A percentile compares a stretch with the other conserved stretches of the same genome.
Evolutionary conservation across 1,139 yeast species (phyloP).

Genomic region (Hemisphaericaspora xylanilytica): DNA sequence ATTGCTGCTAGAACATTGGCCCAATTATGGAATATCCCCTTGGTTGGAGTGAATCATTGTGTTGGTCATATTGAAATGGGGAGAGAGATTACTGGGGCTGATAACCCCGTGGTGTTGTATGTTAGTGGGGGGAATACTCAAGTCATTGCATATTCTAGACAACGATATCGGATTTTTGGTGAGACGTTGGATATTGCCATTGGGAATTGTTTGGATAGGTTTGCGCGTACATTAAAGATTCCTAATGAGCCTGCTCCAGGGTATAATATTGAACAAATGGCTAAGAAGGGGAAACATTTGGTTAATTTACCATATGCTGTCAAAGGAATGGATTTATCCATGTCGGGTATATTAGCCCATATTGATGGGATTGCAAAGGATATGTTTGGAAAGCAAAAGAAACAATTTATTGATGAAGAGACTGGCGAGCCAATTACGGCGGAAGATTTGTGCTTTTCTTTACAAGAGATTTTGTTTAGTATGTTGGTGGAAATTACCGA

Average conservation of each 20-base stretch:
- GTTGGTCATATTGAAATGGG: constrained; percentile 99
- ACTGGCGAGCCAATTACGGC: constrained; percentile 62
- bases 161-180: constrained; percentile 91
- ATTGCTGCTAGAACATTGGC: constrained; percentile 87
- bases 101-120: constrained; percentile 90
- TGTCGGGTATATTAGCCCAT: constrained; percentile 91
- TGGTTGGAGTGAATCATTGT: constrained; percentile 95
- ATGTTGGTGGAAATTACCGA: constrained; percentile 98
- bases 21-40: constrained; percentile 76
- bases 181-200: constrained; percentile 96
- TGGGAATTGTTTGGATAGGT: constrained; percentile 93
- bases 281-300: constrained; percentile 67
- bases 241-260: constrained; percentile 97
- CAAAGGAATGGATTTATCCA: constrained; percentile 96
- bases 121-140: constrained; percentile 99
- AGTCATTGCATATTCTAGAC: constrained; percentile 93
- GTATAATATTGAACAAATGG: constrained; percentile 92
- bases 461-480: constrained; percentile 89
- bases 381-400: constrained; percentile 53
- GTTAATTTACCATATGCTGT: constrained; percentile 90
- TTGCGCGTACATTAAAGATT: constrained; percentile 85
- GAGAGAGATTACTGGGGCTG: constrained; percentile 92
- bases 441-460: constrained; percentile 87
- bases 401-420: constrained; percentile 46
- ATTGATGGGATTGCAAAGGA: constrained; percentile 80